Evolutionary conservation across 768 basidiomycete genomes (phyloP), one percentile per base, ranked within the genome.

Genomic region (Mycena metata): DNA sequence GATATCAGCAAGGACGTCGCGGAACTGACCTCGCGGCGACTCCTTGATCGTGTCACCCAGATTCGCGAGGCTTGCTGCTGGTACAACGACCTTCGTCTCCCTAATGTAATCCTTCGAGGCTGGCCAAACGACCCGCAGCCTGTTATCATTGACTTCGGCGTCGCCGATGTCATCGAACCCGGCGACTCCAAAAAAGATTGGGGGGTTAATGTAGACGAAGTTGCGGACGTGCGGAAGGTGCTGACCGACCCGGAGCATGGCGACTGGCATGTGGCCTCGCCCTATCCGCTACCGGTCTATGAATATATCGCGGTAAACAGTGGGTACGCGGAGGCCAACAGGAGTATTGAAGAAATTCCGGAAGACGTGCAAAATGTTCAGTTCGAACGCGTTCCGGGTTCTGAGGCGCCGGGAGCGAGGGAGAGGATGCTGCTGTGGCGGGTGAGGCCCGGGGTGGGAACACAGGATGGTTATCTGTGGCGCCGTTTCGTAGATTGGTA

Each of bases 121-220:
- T n/a, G n/a, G n/a, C n/a, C n/a, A n/a, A n/a, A n/a, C n/a, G n/a
- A n/a, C n/a, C n/a, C n/a, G n/a, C n/a, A n/a, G n/a, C 59, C 59
- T 16, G 59, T 60, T 6, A 16, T 60, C 3, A 60, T 60, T 33
- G 59, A 60, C 16, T 60, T 59, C 45, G 58, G 58, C 17, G 6
- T 12, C 26, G 8, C 43, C 26, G n/a, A 36, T 2, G 19, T 59
- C 43, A 46, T 35, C 19, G 19, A 12, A 26, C 45, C 43, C 7
- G 58, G 39, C 7, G 11, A n/a, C 10, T 26, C 45, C 19, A 12
- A 11, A 26, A 43, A 30, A 26, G 33, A 15, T 16, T 58, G 15
- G 3, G 9, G 13, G 7, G 45, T 42, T 3, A 21, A 8, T 47
- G 45, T 47, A 24, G 21, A 59, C 26, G 58, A 59, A 46, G 58